These are phyloP conservation scores for Cryoendolithus antarcticus DNA, from an alignment of 2,329 filamentous ascomycete species.

Conservation along the genomic window DNA sequence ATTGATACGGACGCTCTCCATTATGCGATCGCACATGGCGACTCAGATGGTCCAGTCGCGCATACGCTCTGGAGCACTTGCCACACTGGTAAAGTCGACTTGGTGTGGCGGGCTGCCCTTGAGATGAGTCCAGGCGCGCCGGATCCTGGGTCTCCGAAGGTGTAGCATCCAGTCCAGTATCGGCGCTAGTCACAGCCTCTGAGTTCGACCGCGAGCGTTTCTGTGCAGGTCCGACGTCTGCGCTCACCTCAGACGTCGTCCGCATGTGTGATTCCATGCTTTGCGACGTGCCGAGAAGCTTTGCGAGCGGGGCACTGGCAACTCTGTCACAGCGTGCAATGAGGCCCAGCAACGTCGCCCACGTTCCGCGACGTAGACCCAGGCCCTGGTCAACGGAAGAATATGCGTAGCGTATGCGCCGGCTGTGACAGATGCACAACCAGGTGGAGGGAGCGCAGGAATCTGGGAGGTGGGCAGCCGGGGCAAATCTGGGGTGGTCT, in stretches of 20 bases:
- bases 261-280: neutral
- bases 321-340: no score
- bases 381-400: no score
- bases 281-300: neutral
- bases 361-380: no score
- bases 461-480: no score
- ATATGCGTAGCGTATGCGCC: no score
- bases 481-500: no score
- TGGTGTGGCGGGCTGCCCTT: constrained; percentile 7
- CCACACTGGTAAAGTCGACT: constrained; percentile 35
- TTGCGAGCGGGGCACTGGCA: no score
- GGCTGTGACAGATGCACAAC: no score
- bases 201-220: neutral
- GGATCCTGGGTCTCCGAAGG: constrained; percentile 1
- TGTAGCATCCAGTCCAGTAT: neutral
- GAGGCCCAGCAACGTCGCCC: no score
- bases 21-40: constrained; percentile 40
- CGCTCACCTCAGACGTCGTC: neutral
- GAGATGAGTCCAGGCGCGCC: constrained; percentile 4
- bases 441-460: no score
- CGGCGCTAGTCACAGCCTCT: neutral
- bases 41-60: constrained; percentile 40
- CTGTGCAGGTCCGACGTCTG: neutral
- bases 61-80: constrained; percentile 40
- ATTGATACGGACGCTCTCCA: constrained; percentile 34